Conservation (phyloP, 2,329 filamentous ascomycete genomes). For the Laburnicola sp. region DNA sequence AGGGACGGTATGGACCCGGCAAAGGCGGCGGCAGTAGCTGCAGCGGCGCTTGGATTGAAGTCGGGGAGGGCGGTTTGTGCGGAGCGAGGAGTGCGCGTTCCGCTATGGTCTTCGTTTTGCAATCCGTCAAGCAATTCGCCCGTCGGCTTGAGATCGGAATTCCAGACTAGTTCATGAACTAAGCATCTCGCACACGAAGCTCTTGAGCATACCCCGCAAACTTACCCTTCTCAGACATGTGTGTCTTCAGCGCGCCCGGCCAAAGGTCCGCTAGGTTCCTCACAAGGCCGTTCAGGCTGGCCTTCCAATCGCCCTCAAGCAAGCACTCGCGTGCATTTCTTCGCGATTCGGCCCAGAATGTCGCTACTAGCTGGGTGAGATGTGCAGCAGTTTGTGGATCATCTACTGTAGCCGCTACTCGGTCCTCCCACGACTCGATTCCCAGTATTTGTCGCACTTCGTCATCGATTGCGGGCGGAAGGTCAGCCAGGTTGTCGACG, state of each 20-base stretch:
- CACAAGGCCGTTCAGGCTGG: conserved; percentile 16
- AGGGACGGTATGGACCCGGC: conserved; percentile 17
- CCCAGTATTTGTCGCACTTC: conserved; percentile 19
- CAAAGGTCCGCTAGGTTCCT: conserved; percentile 11
- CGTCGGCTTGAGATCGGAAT: conserved; percentile 19
- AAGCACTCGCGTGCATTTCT: conserved; percentile 16
- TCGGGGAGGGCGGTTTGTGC: conserved; percentile 10
- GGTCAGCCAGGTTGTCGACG: conserved; percentile 12
- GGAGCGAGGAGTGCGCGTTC: conserved; percentile 7
- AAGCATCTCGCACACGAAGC: background rate
- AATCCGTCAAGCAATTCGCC: conserved; percentile 9
- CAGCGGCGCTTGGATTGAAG: conserved; percentile 12
- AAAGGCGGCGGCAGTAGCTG: conserved; percentile 9
- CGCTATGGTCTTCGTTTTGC: conserved; percentile 9
- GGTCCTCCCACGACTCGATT: conserved; percentile 14
- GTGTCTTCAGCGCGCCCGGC: conserved; percentile 10
- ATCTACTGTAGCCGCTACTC: conserved; percentile 4
- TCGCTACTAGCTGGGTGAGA: background rate
- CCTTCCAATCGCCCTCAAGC: conserved; percentile 23
- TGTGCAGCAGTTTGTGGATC: conserved; percentile 5
- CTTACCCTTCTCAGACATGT: conserved; percentile 23
- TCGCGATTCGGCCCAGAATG: conserved; percentile 16
- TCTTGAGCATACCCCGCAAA: background rate
- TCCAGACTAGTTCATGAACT: conserved; percentile 17
- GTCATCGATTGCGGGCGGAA: conserved; percentile 15